Base-by-base conservation (phyloP, 2,329 filamentous ascomycete genomes). In the Cercospora sp. region DNA sequence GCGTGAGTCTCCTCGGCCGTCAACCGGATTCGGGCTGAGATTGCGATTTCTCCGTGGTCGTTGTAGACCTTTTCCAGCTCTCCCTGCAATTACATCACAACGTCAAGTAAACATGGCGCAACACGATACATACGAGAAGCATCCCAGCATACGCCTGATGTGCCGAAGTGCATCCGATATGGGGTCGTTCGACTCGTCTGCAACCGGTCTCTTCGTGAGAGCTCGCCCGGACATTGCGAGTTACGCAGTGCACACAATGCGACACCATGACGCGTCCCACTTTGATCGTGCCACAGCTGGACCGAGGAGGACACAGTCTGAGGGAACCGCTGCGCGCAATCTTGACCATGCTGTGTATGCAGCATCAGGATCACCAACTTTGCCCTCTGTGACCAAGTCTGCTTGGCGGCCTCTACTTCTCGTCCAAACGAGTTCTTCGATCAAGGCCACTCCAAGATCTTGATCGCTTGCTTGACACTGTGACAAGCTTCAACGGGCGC, bases 1-100 rank as follows among this genome's bases (percentile, higher is more conserved):
- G 75, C 18, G 60, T 77, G 12, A 70, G 60, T 26, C 59, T 75
- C 12, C 51, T 77, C n/a, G 66, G 72, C 10, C 63, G 67, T 26
- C 70, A 73, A 42, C 60, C 65, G 40, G 68, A 51, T 59, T 59
- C 55, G 30, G 31, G 55, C 30, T 59, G 31, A 59, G 30, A 3
- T 8, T 28, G 16, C 55, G 12, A 13, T n/a, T n/a, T 36, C 26
- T 12, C 55, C 23, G 16, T 28, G 10, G 55, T 30, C 16, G 30
- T 36, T 36, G 12, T 36, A 12, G 30, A 58, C 55, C 8, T 9
- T 26, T 13, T 28, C 48, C 48, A 53, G 10, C 48, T 7, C 16
- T 33, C 28, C 55, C 18, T 59, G 55, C 28, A 18, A 23, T 59
- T 59, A 36, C 55, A 59, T 59, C 55, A 59, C n/a, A 31, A 33